Conservation (phyloP, 352 stramenopile genomes). For the Stephanocyclus meneghinianus region DNA sequence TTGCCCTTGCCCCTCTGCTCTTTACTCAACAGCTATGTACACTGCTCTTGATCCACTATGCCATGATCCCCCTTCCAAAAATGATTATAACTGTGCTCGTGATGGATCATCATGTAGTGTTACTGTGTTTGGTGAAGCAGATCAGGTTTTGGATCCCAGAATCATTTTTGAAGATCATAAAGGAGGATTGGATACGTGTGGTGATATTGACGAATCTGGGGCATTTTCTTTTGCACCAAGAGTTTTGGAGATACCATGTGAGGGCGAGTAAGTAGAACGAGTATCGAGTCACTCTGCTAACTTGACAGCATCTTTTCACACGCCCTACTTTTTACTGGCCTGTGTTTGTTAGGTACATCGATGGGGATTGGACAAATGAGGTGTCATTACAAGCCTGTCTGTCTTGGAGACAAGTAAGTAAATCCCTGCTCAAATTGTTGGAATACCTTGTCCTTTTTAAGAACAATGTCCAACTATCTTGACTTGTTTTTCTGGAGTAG, state of each 20-base stretch:
- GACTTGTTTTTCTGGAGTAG: neutral
- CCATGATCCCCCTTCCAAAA: neutral
- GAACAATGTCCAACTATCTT: too few relatives aligned
- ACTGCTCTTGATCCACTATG: neutral
- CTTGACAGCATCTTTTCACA: neutral
- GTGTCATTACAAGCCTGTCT: conserved; percentile 1
- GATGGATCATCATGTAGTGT: neutral
- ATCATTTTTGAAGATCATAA: conserved; percentile 1
- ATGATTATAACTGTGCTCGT: conserved; percentile 10
- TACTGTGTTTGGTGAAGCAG: conserved; percentile 1
- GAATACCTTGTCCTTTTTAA: too few relatives aligned
- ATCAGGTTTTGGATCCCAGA: neutral
- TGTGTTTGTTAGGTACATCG: neutral
- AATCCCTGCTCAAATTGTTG: too few relatives aligned
- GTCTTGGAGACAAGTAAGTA: neutral
- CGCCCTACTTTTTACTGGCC: neutral
- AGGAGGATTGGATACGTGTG: neutral
- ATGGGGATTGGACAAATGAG: neutral
- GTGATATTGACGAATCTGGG: conserved; percentile 1
- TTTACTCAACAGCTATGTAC: conserved; percentile 1
- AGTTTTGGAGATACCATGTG: neutral
- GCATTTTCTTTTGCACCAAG: neutral
- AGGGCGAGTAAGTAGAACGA: neutral
- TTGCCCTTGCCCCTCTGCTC: neutral
- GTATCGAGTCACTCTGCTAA: too few relatives aligned